Conservation (phyloP, 371 early-diverging fungal genomes). For the Saksenaea oblongispora region DNA sequence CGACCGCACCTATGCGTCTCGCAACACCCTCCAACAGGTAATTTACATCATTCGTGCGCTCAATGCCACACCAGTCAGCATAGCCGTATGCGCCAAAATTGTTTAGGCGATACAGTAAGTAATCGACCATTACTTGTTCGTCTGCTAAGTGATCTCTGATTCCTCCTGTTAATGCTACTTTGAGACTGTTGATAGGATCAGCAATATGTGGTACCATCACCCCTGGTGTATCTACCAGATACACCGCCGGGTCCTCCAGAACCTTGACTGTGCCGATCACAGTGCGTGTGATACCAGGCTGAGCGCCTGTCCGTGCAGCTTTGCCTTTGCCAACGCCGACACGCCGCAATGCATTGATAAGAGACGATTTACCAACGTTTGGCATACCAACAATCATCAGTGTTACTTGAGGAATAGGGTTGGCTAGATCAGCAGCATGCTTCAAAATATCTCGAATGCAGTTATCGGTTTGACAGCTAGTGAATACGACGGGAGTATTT, state of each 20-base stretch:
- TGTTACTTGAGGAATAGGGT: slow-evolving; percentile 49
- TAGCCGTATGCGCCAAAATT: slow-evolving; percentile 40
- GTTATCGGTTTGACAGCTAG: slow-evolving; percentile 63
- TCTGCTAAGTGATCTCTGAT: slow-evolving; percentile 87
- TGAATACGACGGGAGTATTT: slow-evolving; percentile 67
- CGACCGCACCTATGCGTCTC: slow-evolving; percentile 74
- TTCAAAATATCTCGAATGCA: slow-evolving; percentile 69
- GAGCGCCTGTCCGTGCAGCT: slow-evolving; percentile 83
- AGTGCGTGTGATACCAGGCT: slow-evolving; percentile 87
- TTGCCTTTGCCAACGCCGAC: slow-evolving; percentile 76
- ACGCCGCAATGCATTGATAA: slow-evolving; percentile 85
- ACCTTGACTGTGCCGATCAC: slow-evolving; percentile 87
- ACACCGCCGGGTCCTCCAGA: slow-evolving; percentile 81
- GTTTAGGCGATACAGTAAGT: slow-evolving; percentile 85
- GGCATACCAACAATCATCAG: slow-evolving; percentile 95
- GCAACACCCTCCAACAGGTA: slow-evolving; percentile 65
- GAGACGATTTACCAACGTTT: slow-evolving; percentile 93
- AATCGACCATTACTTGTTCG: slow-evolving; percentile 83
- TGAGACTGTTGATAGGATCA: slow-evolving; percentile 74
- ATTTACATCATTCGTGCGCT: slow-evolving; percentile 71
- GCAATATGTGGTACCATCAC: slow-evolving; percentile 86
- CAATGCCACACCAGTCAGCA: slow-evolving; percentile 32
- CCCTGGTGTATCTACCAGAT: slow-evolving; percentile 91
- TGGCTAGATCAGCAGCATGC: slow-evolving; percentile 55
- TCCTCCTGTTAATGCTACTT: slow-evolving; percentile 85